phyloP scores from a whole-genome alignment of 1,284 basidiomycete genomes.

The Tilletia caries region DNA sequence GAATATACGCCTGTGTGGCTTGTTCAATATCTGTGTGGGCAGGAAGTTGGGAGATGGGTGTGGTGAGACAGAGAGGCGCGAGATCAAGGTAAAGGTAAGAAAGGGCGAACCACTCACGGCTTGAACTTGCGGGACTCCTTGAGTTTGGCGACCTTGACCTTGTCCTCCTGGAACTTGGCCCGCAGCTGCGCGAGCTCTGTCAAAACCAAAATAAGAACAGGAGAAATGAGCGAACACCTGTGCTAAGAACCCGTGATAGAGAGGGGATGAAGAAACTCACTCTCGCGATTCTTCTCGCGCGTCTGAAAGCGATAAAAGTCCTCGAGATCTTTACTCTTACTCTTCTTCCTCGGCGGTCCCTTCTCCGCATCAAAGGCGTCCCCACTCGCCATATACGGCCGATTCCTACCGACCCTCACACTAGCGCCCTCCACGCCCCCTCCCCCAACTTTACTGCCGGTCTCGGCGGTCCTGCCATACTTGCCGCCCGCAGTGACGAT shows the following conservation, averaged over 20 bases:
- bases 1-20: too few relatives aligned
- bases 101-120: constrained; percentile 29
- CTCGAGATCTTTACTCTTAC: constrained; percentile 37
- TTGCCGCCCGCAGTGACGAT: constrained; percentile 48
- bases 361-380: not conserved
- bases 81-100: too few relatives aligned
- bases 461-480: constrained; percentile 38
- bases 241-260: not conserved
- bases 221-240: not conserved
- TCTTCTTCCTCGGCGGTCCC: constrained; percentile 25
- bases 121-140: constrained; percentile 44
- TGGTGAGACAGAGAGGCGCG: too few relatives aligned
- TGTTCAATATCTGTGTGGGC: too few relatives aligned
- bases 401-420: constrained; percentile 12
- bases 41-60: too few relatives aligned
- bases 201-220: not conserved
- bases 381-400: not conserved
- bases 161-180: constrained; percentile 48
- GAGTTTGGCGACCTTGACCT: constrained; percentile 41
- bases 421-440: constrained; percentile 1
- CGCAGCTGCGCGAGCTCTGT: constrained; percentile 42
- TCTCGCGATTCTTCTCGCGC: constrained; percentile 45
- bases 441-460: constrained; percentile 16
- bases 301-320: constrained; percentile 52
- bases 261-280: constrained; percentile 15